Evolutionary conservation across 306 rosid species (phyloP).

Genomic region (Potentilla sterilis): DNA sequence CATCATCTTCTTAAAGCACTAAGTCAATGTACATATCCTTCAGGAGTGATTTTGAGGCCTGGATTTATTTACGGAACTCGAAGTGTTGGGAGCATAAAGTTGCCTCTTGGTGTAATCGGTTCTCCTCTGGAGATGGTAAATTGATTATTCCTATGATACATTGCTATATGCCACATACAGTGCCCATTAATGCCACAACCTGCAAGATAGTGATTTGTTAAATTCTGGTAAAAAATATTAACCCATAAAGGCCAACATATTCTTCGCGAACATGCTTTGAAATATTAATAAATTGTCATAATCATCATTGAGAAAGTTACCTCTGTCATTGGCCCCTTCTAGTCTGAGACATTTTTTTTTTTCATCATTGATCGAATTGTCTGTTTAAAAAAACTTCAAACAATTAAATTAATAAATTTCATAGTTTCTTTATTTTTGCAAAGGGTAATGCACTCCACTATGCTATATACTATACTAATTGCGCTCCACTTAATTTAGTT

Average conservation of each 20-base stretch:
- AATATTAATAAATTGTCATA: neutral
- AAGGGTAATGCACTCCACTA: neutral
- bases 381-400: slow-evolving; percentile 7
- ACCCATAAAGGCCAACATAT: neutral
- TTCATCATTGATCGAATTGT: neutral
- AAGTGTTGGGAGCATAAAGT: slow-evolving; percentile 68
- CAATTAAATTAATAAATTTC: slow-evolving; percentile 14
- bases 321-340: neutral
- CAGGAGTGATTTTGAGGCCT: slow-evolving; percentile 95
- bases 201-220: neutral
- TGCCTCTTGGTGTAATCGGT: slow-evolving; percentile 82
- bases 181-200: too few species aligned
- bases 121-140: slow-evolving; percentile 88
- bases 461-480: neutral
- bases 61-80: slow-evolving; percentile 97
- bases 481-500: neutral
- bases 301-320: neutral
- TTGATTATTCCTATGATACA: neutral
- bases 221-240: neutral
- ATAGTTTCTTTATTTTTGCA: neutral
- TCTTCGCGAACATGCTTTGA: neutral
- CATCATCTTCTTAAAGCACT: neutral
- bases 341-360: neutral
- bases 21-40: slow-evolving; percentile 13
- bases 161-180: too few species aligned